Conservation (phyloP, 352 stramenopile genomes). For the Pythium guiyangense region DNA sequence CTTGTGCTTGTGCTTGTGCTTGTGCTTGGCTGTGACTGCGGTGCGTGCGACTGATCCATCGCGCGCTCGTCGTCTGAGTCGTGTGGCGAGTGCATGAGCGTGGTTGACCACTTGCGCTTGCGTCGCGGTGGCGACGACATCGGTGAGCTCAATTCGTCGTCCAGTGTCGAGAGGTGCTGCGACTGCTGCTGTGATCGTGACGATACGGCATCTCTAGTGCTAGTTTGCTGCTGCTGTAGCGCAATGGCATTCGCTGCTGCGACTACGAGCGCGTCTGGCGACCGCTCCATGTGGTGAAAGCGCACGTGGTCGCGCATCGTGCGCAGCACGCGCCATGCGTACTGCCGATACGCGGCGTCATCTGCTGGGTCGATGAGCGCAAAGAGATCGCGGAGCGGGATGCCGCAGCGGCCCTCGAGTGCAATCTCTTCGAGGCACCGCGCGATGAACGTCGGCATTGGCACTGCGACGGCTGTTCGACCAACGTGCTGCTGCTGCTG, state of each 20-base stretch:
- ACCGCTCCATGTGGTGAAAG: constrained; percentile 62
- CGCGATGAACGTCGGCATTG: constrained; percentile 70
- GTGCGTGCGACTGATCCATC: background rate
- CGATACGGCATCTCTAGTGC: background rate
- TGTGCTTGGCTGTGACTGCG: background rate
- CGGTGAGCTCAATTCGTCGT: constrained; percentile 3
- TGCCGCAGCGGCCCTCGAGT: constrained; percentile 67
- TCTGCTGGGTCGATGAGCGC: constrained; percentile 44
- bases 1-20: background rate
- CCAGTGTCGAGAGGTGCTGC: background rate
- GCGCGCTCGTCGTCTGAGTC: constrained; percentile 6
- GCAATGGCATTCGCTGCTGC: background rate
- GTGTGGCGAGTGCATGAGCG: constrained; percentile 25
- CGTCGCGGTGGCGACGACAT: constrained; percentile 16
- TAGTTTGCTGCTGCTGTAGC: background rate
- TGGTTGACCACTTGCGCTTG: constrained; percentile 79
- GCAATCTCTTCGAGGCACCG: constrained; percentile 78
- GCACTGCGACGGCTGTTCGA: background rate
- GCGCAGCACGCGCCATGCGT: constrained; percentile 61
- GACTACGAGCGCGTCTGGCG: background rate
- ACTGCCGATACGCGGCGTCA: constrained; percentile 48
- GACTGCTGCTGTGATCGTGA: background rate
- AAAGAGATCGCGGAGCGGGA: constrained; percentile 61
- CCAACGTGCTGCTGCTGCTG: constrained; percentile 12
- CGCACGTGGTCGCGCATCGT: constrained; percentile 43